These are phyloP conservation scores for Stevia rebaudiana DNA, from an alignment of 140 eudicot genomes.

Conservation along the genomic window DNA sequence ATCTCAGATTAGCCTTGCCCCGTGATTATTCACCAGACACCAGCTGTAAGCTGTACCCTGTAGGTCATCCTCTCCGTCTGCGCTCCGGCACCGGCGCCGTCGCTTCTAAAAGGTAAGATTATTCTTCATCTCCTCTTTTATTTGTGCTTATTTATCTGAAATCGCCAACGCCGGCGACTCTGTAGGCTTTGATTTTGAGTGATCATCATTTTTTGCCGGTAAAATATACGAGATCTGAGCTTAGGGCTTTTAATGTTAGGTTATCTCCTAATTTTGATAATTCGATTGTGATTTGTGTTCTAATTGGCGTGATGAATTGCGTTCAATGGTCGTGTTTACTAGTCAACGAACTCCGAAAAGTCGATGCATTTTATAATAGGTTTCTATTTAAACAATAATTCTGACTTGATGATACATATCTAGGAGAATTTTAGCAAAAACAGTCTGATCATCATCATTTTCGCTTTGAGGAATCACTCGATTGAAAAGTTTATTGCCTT, in stretches of 20 bases:
- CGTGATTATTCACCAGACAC: not conserved
- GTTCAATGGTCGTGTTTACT: not conserved
- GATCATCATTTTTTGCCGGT: not conserved
- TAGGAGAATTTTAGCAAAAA: not conserved
- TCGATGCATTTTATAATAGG: not conserved
- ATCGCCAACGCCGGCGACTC: too few species aligned
- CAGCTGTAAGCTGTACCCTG: too few species aligned
- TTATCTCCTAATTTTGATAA: not conserved
- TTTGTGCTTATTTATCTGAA: not conserved
- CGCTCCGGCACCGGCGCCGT: slow-evolving; percentile 5
- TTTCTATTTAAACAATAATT: not conserved
- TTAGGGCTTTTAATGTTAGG: slow-evolving; percentile 1
- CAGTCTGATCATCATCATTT: not conserved
- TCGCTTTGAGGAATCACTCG: slow-evolving; percentile 10
- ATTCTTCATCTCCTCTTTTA: not conserved
- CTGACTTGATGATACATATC: not conserved
- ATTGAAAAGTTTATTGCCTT: not conserved
- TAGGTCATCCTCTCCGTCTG: slow-evolving; percentile 3
- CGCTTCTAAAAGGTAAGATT: slow-evolving; percentile 7
- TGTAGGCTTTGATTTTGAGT: not conserved
- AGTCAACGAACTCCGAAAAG: not conserved
- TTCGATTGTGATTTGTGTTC: slow-evolving; percentile 1
- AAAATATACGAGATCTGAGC: not conserved
- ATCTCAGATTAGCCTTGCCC: not conserved
- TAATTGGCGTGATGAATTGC: not conserved